phyloP scores from a whole-genome alignment of 495 filamentous ascomycete species.

The Penicillium odoratum region DNA sequence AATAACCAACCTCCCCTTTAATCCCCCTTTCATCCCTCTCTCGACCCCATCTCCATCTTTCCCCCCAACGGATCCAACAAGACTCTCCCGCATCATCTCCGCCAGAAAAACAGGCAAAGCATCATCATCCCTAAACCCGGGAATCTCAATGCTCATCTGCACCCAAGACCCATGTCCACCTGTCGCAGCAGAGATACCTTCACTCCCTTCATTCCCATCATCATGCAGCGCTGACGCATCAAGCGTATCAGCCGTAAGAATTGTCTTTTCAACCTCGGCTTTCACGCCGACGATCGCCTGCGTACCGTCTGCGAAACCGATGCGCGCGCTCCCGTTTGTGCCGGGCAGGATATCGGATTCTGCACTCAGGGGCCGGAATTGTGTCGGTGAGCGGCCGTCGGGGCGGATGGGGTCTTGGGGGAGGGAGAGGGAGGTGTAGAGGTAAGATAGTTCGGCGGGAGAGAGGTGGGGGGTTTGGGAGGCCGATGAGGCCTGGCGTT shows the following conservation, averaged over 20 bases:
- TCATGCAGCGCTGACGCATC: conserved; percentile 26
- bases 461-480: conserved; percentile 68
- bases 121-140: conserved; percentile 88
- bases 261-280: conserved; percentile 80
- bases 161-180: conserved; percentile 62
- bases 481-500: conserved; percentile 47
- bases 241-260: conserved; percentile 33
- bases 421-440: conserved; percentile 79
- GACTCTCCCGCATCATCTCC: conserved; percentile 83
- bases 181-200: conserved; percentile 33
- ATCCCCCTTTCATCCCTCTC: conserved; percentile 53
- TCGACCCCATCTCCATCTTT: conserved; percentile 12
- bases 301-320: conserved; percentile 92
- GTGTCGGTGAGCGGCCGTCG: conserved; percentile 76
- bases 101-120: conserved; percentile 81
- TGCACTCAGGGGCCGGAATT: conserved; percentile 88
- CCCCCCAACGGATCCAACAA: conserved; percentile 58
- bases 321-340: conserved; percentile 86
- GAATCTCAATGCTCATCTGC: conserved; percentile 82
- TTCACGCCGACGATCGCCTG: conserved; percentile 96
- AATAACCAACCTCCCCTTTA: conserved; percentile 74
- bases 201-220: conserved; percentile 28
- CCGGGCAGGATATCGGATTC: conserved; percentile 86
- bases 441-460: conserved; percentile 93
- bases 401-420: conserved; percentile 81